Evolutionary conservation across 2,329 filamentous ascomycete genomes (phyloP).

Genomic region (Cercospora beticola): DNA sequence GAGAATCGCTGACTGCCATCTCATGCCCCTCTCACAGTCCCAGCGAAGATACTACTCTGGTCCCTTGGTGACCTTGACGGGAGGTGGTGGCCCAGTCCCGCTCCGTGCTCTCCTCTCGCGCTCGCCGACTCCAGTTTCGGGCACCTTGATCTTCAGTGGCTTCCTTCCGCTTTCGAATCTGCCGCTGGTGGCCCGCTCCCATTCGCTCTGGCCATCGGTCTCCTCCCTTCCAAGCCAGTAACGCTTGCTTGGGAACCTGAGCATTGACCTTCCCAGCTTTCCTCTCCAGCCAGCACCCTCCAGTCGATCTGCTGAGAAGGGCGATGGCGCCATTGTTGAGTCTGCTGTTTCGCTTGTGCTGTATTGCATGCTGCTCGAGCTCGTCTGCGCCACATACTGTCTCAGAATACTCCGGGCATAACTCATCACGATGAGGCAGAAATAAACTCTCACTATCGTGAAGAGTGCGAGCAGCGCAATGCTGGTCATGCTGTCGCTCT

Average conservation of each 20-base stretch:
- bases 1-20: neutral
- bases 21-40: slow-evolving; percentile 5
- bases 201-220: slow-evolving; percentile 61
- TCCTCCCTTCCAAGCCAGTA: slow-evolving; percentile 77
- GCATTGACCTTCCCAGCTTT: slow-evolving; percentile 74
- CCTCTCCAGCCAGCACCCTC: slow-evolving; percentile 79
- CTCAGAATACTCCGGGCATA: slow-evolving; percentile 76
- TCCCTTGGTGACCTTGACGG: slow-evolving; percentile 20
- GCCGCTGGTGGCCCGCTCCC: slow-evolving; percentile 63
- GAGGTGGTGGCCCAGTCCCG: slow-evolving; percentile 56
- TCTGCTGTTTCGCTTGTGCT: slow-evolving; percentile 46
- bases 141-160: slow-evolving; percentile 40
- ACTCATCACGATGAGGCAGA: slow-evolving; percentile 77
- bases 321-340: slow-evolving; percentile 56
- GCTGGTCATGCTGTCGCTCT: slow-evolving; percentile 69
- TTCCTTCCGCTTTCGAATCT: slow-evolving; percentile 54
- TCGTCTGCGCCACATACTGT: slow-evolving; percentile 56
- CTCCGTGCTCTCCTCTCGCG: slow-evolving; percentile 61
- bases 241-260: slow-evolving; percentile 63
- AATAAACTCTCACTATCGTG: slow-evolving; percentile 77
- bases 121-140: slow-evolving; percentile 52
- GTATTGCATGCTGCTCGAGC: slow-evolving; percentile 22
- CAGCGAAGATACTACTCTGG: slow-evolving; percentile 10
- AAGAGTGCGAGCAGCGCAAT: slow-evolving; percentile 73
- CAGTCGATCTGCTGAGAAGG: slow-evolving; percentile 68